These are phyloP conservation scores for Pythium myriotylum DNA, from an alignment of 352 stramenopile species.

Conservation along the genomic window DNA sequence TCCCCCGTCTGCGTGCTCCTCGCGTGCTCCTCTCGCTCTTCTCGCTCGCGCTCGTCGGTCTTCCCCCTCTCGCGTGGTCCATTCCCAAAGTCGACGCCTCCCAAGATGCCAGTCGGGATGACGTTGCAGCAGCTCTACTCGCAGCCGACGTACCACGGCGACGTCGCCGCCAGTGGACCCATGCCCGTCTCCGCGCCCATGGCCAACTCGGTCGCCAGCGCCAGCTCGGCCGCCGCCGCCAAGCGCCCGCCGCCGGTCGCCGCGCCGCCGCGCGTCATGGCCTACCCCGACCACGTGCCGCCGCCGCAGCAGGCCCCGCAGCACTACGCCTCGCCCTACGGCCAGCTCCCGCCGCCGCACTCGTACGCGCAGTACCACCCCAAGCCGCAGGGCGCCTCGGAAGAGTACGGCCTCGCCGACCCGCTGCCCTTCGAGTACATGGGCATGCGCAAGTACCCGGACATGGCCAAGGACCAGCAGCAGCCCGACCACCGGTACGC, in stretches of 20 bases:
- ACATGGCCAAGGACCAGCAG: constrained; percentile 40
- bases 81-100: background rate
- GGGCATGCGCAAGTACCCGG: constrained; percentile 71
- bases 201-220: background rate
- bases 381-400: constrained; percentile 22
- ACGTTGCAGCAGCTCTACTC: constrained; percentile 78
- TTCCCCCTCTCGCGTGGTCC: too few relatives aligned
- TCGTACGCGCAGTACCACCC: constrained; percentile 30
- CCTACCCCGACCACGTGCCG: constrained; percentile 18
- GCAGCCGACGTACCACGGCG: constrained; percentile 35
- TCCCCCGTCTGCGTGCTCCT: background rate
- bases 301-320: constrained; percentile 15
- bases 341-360: constrained; percentile 31
- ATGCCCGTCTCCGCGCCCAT: background rate
- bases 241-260: constrained; percentile 15
- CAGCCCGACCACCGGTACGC: constrained; percentile 27
- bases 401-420: constrained; percentile 73
- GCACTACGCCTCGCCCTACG: constrained; percentile 26
- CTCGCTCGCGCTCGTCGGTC: too few relatives aligned
- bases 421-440: constrained; percentile 83
- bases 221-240: background rate
- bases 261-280: constrained; percentile 4
- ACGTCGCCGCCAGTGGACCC: constrained; percentile 8
- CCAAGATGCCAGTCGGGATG: constrained; percentile 48
- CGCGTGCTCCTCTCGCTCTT: background rate